These are phyloP conservation scores for Hypoxylon sp. DNA, from an alignment of 2,329 filamentous ascomycete species.

Conservation along the genomic window DNA sequence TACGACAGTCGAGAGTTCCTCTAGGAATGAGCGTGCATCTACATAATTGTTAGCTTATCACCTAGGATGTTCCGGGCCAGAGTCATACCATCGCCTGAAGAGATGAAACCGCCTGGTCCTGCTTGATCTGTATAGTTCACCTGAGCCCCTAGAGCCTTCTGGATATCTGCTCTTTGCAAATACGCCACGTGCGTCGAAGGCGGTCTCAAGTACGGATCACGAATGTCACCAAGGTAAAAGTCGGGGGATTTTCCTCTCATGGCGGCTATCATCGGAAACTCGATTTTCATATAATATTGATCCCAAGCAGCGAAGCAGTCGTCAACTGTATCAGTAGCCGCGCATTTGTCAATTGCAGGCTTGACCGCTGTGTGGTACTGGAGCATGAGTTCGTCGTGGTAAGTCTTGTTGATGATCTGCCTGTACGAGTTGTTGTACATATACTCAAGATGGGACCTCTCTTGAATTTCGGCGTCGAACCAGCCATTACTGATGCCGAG, in stretches of 20 bases:
- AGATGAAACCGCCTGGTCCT: conserved; percentile 8
- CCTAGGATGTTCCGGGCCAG: conserved; percentile 15
- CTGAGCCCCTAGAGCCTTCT: conserved; percentile 45
- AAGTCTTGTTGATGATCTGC: conserved; percentile 55
- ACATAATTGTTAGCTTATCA: conserved; percentile 4
- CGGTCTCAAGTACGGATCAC: conserved; percentile 43
- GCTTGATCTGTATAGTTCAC: conserved; percentile 36
- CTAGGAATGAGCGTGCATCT: conserved; percentile 47
- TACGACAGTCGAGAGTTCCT: conserved; percentile 61
- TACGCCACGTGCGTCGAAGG: conserved; percentile 46
- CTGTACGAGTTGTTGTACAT: conserved; percentile 56
- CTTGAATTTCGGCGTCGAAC: conserved; percentile 42
- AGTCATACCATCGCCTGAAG: conserved; percentile 30
- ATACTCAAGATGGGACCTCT: conserved; percentile 51
- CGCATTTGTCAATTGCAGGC: conserved; percentile 57
- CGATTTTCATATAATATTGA: conserved; percentile 56
- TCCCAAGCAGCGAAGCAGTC: conserved; percentile 54
- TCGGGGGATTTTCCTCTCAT: conserved; percentile 50
- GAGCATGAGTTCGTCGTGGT: conserved; percentile 51
- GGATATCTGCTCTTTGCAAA: conserved; percentile 42
- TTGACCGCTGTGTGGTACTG: conserved; percentile 55
- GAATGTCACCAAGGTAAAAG: conserved; percentile 46
- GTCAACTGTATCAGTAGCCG: conserved; percentile 47
- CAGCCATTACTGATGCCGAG: conserved; percentile 55
- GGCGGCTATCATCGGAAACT: conserved; percentile 51